phyloP scores from a whole-genome alignment of 139 green algal species.

The Closterium sp. region DNA sequence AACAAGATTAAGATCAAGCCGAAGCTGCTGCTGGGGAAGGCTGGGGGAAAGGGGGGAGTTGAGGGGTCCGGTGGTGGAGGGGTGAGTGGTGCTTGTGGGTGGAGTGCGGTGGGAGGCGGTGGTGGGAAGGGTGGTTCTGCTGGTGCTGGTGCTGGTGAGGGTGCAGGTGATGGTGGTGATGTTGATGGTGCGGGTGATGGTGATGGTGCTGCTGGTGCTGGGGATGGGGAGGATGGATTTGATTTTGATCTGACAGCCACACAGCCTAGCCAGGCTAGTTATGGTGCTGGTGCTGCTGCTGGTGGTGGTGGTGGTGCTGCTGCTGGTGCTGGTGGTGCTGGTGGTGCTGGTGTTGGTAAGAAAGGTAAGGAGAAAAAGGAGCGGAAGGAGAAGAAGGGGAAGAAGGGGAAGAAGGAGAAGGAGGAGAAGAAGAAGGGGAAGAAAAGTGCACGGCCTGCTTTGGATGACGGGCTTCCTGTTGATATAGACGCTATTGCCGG shows the following conservation, averaged over 20 bases:
- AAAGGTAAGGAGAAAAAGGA: not conserved
- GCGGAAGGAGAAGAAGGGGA: not conserved
- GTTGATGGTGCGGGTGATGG: not conserved
- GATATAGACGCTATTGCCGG: not conserved
- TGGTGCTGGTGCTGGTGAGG: not conserved
- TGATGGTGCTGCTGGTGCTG: not conserved
- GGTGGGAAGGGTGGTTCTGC: not conserved
- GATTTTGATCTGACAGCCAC: not conserved
- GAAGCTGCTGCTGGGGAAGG: too few relatives aligned
- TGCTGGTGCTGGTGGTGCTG: not conserved
- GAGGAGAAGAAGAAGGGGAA: not conserved
- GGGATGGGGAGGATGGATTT: not conserved
- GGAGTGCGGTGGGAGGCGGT: not conserved
- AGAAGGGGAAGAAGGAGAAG: not conserved
- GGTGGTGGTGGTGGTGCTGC: not conserved
- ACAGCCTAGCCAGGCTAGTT: not conserved
- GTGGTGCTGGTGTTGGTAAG: not conserved
- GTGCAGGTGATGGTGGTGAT: not conserved
- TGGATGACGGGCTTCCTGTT: not conserved
- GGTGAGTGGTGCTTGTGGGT: not conserved
- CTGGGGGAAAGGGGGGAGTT: too few relatives aligned
- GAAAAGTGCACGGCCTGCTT: not conserved
- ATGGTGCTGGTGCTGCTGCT: not conserved
- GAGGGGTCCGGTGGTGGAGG: not conserved
- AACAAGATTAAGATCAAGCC: too few relatives aligned